Evolutionary conservation across 2,329 filamentous ascomycete species (phyloP), one percentile per base, ranked within the genome.

Genomic region (Claviceps quebecensis): DNA sequence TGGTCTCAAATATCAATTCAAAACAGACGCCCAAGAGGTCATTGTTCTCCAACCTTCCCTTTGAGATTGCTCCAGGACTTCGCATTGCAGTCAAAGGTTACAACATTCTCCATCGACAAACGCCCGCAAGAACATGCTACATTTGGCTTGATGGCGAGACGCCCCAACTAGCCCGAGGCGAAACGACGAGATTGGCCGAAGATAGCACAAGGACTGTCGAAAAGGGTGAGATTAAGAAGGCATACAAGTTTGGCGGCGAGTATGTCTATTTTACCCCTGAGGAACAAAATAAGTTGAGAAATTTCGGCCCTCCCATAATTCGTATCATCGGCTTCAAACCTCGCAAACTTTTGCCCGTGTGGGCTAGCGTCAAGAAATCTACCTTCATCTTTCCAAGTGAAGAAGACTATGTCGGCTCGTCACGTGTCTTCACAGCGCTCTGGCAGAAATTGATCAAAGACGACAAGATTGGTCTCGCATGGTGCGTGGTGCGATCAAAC

Each of bases 331-430:
- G 93, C 5, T 98, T 98, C 75, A 98, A 97, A 64, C 81, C 87
- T 6, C 73, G 86, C 29, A 79, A 78, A 1, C 71, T 79, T 60
- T 72, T 96, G 1, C 86, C 86, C 0, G 73, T 84, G 17, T 96
- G 91, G 89, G 87, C 88, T 1, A 89, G 87, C 37, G 75, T 87
- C 47, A 87, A 86, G 62, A 89, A 90, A 59, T 87, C 90, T 0
- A 87, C 82, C 0, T 98, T 96, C 66, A 87, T 98, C 53, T 97
- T 95, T 61, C 93, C 93, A 0, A 93, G 85, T 17, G 93, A 98
- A 67, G 84, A 89, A 56, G 85, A 87, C 55, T 95, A 83, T 59
- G 77, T 96, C 26, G 93, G 93, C 19, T 97, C 90, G 1, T 94
- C 89, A 0, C 83, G 93, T 7, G 89, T 95, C 2, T 98, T 97